Base-by-base conservation (phyloP, 148 eudicot genomes). In the Hydrangea macrophylla region DNA sequence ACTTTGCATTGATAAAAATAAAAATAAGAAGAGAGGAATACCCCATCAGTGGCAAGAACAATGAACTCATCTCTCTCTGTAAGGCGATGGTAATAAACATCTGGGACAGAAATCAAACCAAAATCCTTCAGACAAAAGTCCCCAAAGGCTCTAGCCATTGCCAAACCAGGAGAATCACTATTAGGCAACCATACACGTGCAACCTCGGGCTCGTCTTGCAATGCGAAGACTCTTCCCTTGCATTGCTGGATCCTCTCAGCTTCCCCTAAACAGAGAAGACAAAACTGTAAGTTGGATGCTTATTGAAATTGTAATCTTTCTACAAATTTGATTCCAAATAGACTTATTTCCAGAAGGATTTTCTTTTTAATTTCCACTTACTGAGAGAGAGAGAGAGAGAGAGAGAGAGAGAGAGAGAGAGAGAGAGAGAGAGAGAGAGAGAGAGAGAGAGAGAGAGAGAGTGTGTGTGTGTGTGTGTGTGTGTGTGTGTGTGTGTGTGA, bases 91-190 rank as follows among this genome's bases (percentile, higher is more conserved):
- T 83, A 82, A 62, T 78, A 86, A 75, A 94, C 78, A 33, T 86
- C 89, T 4, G 98, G 98, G 18, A 81, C 83, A 60, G 94, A 84
- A 20, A 88, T 90, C 60, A 93, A 71, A 54, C 98, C 98, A 62
- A 82, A 85, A 24, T 90, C 86, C 72, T 93, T 93, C 48, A 90
- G 67, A 69, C 90, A 85, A 73, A 82, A 86, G 79, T 93, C 98
- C 12, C 98, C 98, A 65, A 93, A 90, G 36, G 90, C 85, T 44
- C 98, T 79, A 23, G 98, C 93, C 98, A 92, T 92, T 53, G 98
- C 98, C 65, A 92, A 77, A 31, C 98, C 98, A 23, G 98, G 98
- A 1, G 86, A 84, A 33, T 84, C 74, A 44, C 78, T 74, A 56
- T 80, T 77, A 17, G 98, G 98, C 74, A 92, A 67, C 98, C 98